These are phyloP conservation scores for Fusarium illudens DNA, from an alignment of 2,329 filamentous ascomycete genomes.

Conservation along the genomic window DNA sequence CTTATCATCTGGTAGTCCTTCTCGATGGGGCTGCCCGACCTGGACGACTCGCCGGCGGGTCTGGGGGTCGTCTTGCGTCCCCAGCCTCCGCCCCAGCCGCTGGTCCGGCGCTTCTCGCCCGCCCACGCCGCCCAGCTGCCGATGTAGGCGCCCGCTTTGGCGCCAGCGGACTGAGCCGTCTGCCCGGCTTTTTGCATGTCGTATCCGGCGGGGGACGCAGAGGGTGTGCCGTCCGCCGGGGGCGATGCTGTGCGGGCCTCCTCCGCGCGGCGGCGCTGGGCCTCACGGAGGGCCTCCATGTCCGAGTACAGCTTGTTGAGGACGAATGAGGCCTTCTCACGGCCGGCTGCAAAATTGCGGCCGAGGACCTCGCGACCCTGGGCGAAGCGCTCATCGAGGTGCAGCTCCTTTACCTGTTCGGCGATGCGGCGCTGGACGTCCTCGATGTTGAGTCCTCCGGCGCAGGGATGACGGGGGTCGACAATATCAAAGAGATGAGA, in stretches of 20 bases:
- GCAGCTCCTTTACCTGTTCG: conserved; percentile 91
- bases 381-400: conserved; percentile 89
- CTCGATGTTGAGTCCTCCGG: conserved; percentile 90
- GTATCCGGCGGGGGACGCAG: conserved; percentile 23
- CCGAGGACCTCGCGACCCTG: conserved; percentile 85
- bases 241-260: conserved; percentile 44
- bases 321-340: conserved; percentile 85
- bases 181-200: conserved; percentile 55
- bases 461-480: conserved; percentile 91
- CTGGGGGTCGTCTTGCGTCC: conserved; percentile 47
- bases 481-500: conserved; percentile 93
- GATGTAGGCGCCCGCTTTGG: conserved; percentile 70
- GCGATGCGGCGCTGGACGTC: conserved; percentile 91
- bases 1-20: conserved; percentile 50
- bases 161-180: conserved; percentile 58
- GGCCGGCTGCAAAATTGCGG: conserved; percentile 87
- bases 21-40: conserved; percentile 50
- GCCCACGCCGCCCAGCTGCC: conserved; percentile 76
- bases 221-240: conserved; percentile 18
- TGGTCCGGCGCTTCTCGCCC: conserved; percentile 75
- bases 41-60: conserved; percentile 44
- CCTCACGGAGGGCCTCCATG: conserved; percentile 71
- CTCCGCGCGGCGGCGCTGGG: conserved; percentile 54
- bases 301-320: conserved; percentile 92
- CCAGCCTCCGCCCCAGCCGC: conserved; percentile 55